Conservation (phyloP, 2,329 filamentous ascomycete genomes). For the Monilinia vaccinii-corymbosi region DNA sequence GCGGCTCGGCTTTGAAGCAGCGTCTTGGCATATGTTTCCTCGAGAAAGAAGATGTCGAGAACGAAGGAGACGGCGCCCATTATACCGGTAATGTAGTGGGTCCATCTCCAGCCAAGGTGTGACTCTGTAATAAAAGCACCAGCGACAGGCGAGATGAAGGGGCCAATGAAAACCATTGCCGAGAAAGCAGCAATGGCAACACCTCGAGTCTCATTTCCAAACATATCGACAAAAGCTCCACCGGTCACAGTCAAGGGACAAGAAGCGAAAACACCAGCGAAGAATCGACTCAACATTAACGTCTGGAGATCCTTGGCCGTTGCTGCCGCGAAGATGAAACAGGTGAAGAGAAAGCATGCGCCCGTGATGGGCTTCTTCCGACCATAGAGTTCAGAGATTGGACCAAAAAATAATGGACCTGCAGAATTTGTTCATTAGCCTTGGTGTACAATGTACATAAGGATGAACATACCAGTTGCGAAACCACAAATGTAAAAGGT, state of each 20-base stretch:
- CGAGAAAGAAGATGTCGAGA: slow-evolving; percentile 36
- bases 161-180: slow-evolving; percentile 30
- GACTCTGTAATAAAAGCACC: slow-evolving; percentile 34
- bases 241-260: slow-evolving; percentile 40
- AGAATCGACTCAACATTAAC: slow-evolving; percentile 44
- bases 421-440: neutral
- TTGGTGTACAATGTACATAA: slow-evolving; percentile 25
- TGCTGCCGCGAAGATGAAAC: slow-evolving; percentile 46
- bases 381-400: slow-evolving; percentile 53
- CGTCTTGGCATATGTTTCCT: slow-evolving; percentile 41
- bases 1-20: slow-evolving; percentile 40
- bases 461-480: slow-evolving; percentile 38
- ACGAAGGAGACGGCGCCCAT: slow-evolving; percentile 34
- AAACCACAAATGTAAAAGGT: slow-evolving; percentile 52
- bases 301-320: slow-evolving; percentile 44
- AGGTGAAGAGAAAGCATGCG: slow-evolving; percentile 32
- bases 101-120: slow-evolving; percentile 48
- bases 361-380: slow-evolving; percentile 44
- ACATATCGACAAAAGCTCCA: slow-evolving; percentile 57
- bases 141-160: slow-evolving; percentile 28
- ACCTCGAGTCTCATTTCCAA: slow-evolving; percentile 47
- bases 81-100: slow-evolving; percentile 44
- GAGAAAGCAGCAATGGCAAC: slow-evolving; percentile 59
- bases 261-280: slow-evolving; percentile 41
- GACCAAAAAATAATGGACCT: slow-evolving; percentile 58